phyloP scores from a whole-genome alignment of 2,329 filamentous ascomycete species.

The Helminthosporium solani region DNA sequence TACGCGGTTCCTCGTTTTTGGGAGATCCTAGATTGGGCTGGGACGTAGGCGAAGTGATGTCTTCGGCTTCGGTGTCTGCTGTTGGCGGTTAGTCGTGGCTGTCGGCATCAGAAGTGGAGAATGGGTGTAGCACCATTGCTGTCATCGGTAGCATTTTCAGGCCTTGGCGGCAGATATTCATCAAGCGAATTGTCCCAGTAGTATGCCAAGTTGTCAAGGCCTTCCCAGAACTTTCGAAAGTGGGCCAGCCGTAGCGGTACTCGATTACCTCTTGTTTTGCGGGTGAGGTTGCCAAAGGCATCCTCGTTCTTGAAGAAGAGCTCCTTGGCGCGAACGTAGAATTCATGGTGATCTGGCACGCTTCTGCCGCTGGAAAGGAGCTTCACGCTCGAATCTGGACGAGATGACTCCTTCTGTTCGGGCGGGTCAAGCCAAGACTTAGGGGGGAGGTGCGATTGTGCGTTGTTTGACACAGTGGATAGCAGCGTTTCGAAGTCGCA shows the following conservation, averaged over 20 bases:
- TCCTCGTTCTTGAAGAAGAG: slow-evolving; percentile 57
- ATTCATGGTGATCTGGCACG: slow-evolving; percentile 51
- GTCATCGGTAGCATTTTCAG: slow-evolving; percentile 10
- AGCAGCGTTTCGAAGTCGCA: slow-evolving; percentile 45
- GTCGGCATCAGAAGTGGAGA: slow-evolving; percentile 4
- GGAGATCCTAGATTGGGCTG: slow-evolving; percentile 11
- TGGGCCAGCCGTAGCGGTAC: slow-evolving; percentile 55
- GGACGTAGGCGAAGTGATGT: slow-evolving; percentile 12
- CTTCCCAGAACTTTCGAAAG: slow-evolving; percentile 61
- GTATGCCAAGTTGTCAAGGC: slow-evolving; percentile 59
- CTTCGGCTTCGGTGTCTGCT: slow-evolving; percentile 11
- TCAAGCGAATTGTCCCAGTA: slow-evolving; percentile 64
- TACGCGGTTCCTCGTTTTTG: slow-evolving; percentile 33
- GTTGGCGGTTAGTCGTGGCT: slow-evolving; percentile 7
- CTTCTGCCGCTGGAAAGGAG: slow-evolving; percentile 52
- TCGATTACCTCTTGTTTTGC: slow-evolving; percentile 49
- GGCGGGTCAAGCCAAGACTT: slow-evolving; percentile 34
- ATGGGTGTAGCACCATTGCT: slow-evolving; percentile 1
- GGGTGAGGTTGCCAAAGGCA: slow-evolving; percentile 57
- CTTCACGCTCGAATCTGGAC: slow-evolving; percentile 21
- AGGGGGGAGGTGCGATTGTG: slow-evolving; percentile 43
- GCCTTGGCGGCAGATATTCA: slow-evolving; percentile 49
- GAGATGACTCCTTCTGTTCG: slow-evolving; percentile 29
- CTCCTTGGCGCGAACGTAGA: slow-evolving; percentile 52
- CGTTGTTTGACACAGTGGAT: slow-evolving; percentile 31